A percentile compares a stretch with the other conserved stretches of the same genome.
These are phyloP conservation scores for Kazachstania viticola DNA, from an alignment of 805 yeast species.

Conservation along the genomic window DNA sequence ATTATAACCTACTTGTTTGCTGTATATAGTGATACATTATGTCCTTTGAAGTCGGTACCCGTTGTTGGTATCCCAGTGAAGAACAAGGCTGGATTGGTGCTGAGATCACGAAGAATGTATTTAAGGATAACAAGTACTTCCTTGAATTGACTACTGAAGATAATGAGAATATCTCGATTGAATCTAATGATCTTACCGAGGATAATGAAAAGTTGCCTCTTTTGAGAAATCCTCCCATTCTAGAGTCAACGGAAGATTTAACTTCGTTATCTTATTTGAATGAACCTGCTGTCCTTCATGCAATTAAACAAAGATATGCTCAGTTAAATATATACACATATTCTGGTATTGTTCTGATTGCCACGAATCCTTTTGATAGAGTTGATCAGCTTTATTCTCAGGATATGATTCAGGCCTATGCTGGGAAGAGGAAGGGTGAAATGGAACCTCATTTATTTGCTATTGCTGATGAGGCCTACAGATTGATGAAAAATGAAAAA, in stretches of 20 bases:
- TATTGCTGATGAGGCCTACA: conserved; percentile 93
- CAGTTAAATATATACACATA: conserved; percentile 90
- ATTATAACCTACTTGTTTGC: no score
- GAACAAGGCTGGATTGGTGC: conserved; percentile 64
- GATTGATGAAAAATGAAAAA: conserved; percentile 80
- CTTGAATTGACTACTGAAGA: conserved; percentile 43
- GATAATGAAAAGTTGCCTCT: conserved; percentile 46
- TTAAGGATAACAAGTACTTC: conserved; percentile 33
- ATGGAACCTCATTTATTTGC: conserved; percentile 95
- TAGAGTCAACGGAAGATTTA: conserved; percentile 90
- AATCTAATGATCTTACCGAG: conserved; percentile 28
- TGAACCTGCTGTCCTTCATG: conserved; percentile 93
- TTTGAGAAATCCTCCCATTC: conserved; percentile 79
- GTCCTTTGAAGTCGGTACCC: conserved; percentile 45
- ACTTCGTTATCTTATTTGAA: conserved; percentile 85
- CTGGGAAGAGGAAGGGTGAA: conserved; percentile 88
- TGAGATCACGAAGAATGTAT: conserved; percentile 38
- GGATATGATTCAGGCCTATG: conserved; percentile 88
- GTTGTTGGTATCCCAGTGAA: conserved; percentile 70
- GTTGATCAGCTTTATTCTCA: conserved; percentile 85
- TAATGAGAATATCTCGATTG: conserved; percentile 36
- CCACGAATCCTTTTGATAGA: conserved; percentile 89
- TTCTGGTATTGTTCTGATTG: conserved; percentile 92
- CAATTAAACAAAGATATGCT: conserved; percentile 78
- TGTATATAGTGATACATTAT: no score